Conservation (phyloP, 495 filamentous ascomycete species). For the Xylaria grammica region DNA sequence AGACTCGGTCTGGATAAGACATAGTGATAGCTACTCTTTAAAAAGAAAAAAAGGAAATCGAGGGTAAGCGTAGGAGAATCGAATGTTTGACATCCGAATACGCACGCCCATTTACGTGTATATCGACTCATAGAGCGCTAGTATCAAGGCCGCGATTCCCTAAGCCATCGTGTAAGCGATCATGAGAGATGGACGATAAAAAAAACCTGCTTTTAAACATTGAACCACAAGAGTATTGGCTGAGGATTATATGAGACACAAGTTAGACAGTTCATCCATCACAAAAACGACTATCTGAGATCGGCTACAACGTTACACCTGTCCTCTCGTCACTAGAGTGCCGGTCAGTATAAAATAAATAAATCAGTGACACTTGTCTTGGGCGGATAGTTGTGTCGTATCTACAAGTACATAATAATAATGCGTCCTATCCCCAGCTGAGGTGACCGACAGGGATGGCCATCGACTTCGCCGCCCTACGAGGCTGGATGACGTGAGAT, state of each 20-base stretch:
- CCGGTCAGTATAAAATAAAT: too few relatives aligned
- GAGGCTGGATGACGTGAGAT: too few relatives aligned
- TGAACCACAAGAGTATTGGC: background rate
- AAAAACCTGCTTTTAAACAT: background rate
- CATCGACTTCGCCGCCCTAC: too few relatives aligned
- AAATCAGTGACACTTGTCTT: too few relatives aligned
- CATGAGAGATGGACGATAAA: background rate
- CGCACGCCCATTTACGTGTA: background rate
- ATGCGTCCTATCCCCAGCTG: too few relatives aligned
- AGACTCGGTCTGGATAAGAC: background rate
- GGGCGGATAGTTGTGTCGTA: too few relatives aligned
- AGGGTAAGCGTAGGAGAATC: background rate
- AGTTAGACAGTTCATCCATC: background rate
- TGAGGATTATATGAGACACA: background rate
- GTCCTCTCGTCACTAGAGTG: background rate
- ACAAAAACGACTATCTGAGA: background rate
- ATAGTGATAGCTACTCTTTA: background rate
- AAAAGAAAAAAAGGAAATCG: background rate
- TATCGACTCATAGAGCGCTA: background rate
- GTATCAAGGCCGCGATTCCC: background rate
- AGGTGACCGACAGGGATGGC: too few relatives aligned
- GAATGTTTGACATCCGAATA: background rate
- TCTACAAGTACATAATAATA: too few relatives aligned
- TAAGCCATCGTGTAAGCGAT: background rate
- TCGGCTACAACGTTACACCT: background rate